phyloP scores from a whole-genome alignment of 345 rosid species.

The Erysimum cheiranthoides region DNA sequence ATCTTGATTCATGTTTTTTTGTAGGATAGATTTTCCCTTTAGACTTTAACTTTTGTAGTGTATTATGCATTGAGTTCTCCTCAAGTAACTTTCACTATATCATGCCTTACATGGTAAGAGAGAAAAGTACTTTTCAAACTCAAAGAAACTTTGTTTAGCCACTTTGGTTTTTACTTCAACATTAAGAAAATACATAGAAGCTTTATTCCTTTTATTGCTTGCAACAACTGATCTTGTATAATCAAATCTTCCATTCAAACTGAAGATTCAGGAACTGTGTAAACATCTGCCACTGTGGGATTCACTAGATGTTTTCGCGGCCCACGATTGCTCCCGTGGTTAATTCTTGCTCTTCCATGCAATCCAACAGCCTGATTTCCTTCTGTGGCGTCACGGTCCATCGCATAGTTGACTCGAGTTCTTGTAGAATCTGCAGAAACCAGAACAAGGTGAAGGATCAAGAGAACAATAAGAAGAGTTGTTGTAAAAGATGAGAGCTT shows the following conservation, averaged over 20 bases:
- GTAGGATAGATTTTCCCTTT: constrained; percentile 1
- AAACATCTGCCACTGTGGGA: constrained; percentile 29
- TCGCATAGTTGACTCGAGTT: constrained; percentile 7
- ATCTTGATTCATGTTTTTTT: constrained; percentile 18
- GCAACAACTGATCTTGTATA: constrained; percentile 28
- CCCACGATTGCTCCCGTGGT: constrained; percentile 46
- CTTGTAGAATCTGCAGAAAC: constrained; percentile 39
- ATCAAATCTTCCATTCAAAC: constrained; percentile 23
- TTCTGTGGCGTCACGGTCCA: constrained; percentile 16
- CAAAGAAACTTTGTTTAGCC: constrained; percentile 39
- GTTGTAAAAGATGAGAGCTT: constrained; percentile 37
- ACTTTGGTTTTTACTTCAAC: constrained; percentile 41
- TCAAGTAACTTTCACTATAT: constrained; percentile 35
- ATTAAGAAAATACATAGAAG: constrained; percentile 38
- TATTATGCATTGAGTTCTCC: constrained; percentile 38
- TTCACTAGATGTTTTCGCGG: constrained; percentile 35
- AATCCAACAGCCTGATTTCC: constrained; percentile 18
- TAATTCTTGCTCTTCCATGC: constrained; percentile 31
- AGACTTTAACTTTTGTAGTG: constrained; percentile 35
- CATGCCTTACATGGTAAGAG: constrained; percentile 24
- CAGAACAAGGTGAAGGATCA: constrained; percentile 28
- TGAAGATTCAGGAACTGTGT: constrained; percentile 43
- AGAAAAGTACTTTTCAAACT: constrained; percentile 29
- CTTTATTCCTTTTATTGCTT: constrained; percentile 3
- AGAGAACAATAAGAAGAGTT: constrained; percentile 23